A percentile compares a stretch with the other conserved stretches of the same genome.
These are phyloP conservation scores for Cinnamomum chago DNA, from an alignment of 164 flowering plant genomes.

Conservation along the genomic window DNA sequence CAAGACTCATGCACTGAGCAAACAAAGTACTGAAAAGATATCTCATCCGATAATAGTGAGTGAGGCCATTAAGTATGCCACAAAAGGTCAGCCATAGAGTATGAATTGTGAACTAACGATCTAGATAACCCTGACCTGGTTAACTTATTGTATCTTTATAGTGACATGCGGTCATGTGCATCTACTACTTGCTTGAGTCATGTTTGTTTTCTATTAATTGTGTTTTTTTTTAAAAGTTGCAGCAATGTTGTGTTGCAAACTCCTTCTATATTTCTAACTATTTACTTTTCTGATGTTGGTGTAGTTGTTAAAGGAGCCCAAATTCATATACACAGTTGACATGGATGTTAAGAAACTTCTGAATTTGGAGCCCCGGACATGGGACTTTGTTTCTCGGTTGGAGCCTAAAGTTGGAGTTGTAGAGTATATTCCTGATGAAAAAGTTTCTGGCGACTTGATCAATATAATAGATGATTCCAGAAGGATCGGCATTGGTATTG, in stretches of 20 bases:
- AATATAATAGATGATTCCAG: slow-evolving; percentile 39
- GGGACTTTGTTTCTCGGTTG: slow-evolving; percentile 72
- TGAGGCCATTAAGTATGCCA: too few relatives aligned
- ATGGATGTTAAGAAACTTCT: slow-evolving; percentile 78
- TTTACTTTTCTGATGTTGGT: slow-evolving; percentile 14
- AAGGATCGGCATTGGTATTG: slow-evolving; percentile 17
- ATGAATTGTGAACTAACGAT: too few relatives aligned
- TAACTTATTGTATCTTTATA: neutral
- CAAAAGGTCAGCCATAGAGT: too few relatives aligned
- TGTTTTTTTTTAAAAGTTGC: too few relatives aligned
- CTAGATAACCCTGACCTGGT: too few relatives aligned
- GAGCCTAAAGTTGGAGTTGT: slow-evolving; percentile 74
- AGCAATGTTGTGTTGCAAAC: neutral
- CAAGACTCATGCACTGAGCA: too few relatives aligned
- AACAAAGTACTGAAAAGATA: too few relatives aligned
- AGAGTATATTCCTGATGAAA: slow-evolving; percentile 50
- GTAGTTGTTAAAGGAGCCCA: slow-evolving; percentile 78
- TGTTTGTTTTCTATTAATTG: neutral
- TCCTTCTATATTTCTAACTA: neutral
- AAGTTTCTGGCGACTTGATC: slow-evolving; percentile 51
- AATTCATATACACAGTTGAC: slow-evolving; percentile 87
- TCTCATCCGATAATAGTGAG: too few relatives aligned
- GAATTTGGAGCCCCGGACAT: slow-evolving; percentile 62
- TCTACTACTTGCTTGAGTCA: neutral
- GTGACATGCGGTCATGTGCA: neutral